Percentiles rank a stretch among this genome's conserved stretches.
Evolutionary conservation across 371 early-diverging fungal species (phyloP).

Genomic region (Mycotypha africana): DNA sequence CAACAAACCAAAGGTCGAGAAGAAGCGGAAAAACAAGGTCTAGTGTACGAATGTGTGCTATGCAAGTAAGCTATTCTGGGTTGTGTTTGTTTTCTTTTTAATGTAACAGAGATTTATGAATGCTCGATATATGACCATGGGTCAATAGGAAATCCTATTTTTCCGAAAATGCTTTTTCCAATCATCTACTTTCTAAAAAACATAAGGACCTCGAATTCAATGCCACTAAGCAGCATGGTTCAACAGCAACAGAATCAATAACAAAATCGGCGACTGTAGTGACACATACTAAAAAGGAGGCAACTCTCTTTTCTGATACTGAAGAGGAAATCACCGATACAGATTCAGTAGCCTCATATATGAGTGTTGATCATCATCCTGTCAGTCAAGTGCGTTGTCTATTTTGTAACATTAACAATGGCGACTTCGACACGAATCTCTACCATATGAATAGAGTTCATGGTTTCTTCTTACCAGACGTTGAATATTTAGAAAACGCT

Average conservation of each 20-base stretch:
- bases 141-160: conserved; percentile 59
- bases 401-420: conserved; percentile 66
- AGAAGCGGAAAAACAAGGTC: conserved; percentile 32
- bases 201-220: conserved; percentile 76
- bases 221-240: conserved; percentile 19
- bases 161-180: conserved; percentile 81
- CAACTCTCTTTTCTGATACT: conserved; percentile 15
- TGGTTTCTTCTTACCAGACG: conserved; percentile 94
- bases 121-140: no score
- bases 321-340: conserved; percentile 22
- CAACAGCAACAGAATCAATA: no score
- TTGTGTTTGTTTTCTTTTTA: no score
- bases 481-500: conserved; percentile 84
- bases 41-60: conserved; percentile 33
- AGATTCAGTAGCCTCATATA: conserved; percentile 17
- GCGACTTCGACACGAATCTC: conserved; percentile 72
- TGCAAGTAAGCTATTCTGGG: conserved; percentile 25
- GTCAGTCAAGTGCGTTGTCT: conserved; percentile 41
- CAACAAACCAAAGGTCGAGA: conserved; percentile 40
- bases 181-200: conserved; percentile 86
- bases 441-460: conserved; percentile 90
- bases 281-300: conserved; percentile 3
- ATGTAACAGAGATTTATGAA: no score
- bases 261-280: conserved; percentile 6
- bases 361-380: neutral